Base-by-base conservation (phyloP, 108 stramenopile genomes). In the Epithemia pelagica region DNA sequence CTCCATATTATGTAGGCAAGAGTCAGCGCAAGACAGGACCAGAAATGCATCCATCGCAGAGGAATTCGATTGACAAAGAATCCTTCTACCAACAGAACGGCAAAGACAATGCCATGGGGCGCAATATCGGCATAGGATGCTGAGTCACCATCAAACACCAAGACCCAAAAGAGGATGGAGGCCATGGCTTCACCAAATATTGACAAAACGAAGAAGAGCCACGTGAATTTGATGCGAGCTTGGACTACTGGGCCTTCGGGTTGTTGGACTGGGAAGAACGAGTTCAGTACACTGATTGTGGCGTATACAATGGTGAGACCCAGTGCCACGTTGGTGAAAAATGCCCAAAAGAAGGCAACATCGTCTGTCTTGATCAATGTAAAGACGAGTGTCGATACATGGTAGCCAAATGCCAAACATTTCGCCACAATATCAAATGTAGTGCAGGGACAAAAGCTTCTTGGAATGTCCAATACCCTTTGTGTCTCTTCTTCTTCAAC, bases 11-110 rank as follows among this genome's bases (percentile, higher is more conserved):
- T 27, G 26, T 33, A 66, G 18, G 52, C 8, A 24, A 54, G 28
- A 26, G 28, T 53, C 28, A 55, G 25, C 1, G 52, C 26, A 0
- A 54, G 2, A 19, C 22, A 66, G n/a, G 20, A 26, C 19, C 26
- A 66, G 20, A 25, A 66, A 26, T 55, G 52, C 24, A 66, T 52
- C 65, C 65, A 66, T 28, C 65, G 65, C 19, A 66, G 22, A 1
- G 65, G 65, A 29, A 66, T 66, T 1, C 65, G 65, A 66, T 66
- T 57, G 28, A 66, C 30, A 19, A 66, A 23, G 25, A 66, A 55
- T 20, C 21, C 54, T 28, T 66, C 65, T 2, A 57, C 7, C 28
- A 10, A 5, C 3, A 61, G 8, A 7, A 61, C 29, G 28, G 8
- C 8, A 22, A 27, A n/a, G n/a, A 32, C 31, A 1, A 54, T 26